Percentiles rank a stretch among this genome's conserved stretches.
Evolutionary conservation across 176 grass and related monocot genomes (phyloP).

Genomic region (Aegilops longissima): DNA sequence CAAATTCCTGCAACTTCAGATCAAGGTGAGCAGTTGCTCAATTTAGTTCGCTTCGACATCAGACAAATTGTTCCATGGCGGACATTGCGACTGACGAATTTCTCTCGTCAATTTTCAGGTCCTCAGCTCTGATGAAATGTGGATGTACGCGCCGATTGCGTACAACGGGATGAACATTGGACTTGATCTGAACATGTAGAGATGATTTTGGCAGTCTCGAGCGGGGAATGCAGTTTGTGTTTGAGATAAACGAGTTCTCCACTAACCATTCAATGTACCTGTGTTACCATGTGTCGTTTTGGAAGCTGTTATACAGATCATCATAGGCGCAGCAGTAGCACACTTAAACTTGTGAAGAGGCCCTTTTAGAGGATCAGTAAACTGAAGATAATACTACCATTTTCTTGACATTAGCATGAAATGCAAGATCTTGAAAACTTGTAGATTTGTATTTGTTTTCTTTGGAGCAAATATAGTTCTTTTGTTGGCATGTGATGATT

Average conservation of each 20-base stretch:
- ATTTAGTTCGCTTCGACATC: background rate
- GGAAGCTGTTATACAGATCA: constrained; percentile 3
- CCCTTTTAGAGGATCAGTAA: constrained; percentile 19
- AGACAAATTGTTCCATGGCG: background rate
- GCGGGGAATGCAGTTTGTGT: background rate
- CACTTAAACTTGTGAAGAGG: background rate
- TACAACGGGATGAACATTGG: constrained; percentile 85
- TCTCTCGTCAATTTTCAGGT: constrained; percentile 45
- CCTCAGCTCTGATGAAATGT: constrained; percentile 73
- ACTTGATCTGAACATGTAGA: constrained; percentile 53
- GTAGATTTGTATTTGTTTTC: background rate
- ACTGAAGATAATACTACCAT: background rate
- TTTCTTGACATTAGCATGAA: background rate
- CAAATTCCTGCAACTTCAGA: constrained; percentile 88
- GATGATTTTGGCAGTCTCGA: constrained; percentile 1
- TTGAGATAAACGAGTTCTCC: background rate
- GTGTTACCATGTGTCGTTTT: background rate
- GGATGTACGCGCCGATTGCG: constrained; percentile 88
- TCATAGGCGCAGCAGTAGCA: constrained; percentile 7
- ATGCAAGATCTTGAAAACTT: background rate
- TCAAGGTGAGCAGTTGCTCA: constrained; percentile 63
- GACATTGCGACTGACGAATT: background rate
- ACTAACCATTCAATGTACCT: constrained; percentile 22
- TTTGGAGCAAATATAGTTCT: background rate
- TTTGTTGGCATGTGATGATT: background rate